A percentile compares a stretch with the other conserved stretches of the same genome.
Evolutionary conservation across 108 stramenopile genomes (phyloP).

Genomic region (Skeletonema marinoi): DNA sequence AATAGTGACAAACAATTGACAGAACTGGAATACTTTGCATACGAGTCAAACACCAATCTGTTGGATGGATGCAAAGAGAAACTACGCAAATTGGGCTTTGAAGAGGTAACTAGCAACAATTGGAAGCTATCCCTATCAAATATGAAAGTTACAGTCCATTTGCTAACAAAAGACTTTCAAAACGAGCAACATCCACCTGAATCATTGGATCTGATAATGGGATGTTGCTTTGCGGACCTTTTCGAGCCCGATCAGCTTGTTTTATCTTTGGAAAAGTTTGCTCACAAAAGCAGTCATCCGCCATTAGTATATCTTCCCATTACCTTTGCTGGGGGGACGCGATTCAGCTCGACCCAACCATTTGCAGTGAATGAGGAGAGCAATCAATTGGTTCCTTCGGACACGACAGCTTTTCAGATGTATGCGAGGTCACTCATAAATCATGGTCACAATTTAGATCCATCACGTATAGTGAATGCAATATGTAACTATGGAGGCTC

Average conservation of each 20-base stretch:
- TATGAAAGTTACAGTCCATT: constrained; percentile 52
- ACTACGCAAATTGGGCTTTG: constrained; percentile 62
- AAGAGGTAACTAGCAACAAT: constrained; percentile 12
- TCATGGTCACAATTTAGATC: constrained; percentile 85
- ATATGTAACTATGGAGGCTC: constrained; percentile 70
- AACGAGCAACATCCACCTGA: constrained; percentile 26
- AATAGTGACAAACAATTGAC: constrained; percentile 14
- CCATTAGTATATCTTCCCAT: constrained; percentile 90
- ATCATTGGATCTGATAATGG: constrained; percentile 73
- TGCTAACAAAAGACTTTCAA: constrained; percentile 61
- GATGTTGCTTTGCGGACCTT: constrained; percentile 91
- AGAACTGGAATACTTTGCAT: constrained; percentile 70
- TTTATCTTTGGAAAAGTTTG: constrained; percentile 53
- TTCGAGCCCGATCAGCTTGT: constrained; percentile 71
- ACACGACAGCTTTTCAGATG: constrained; percentile 69
- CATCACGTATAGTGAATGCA: constrained; percentile 50
- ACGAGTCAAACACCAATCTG: constrained; percentile 73
- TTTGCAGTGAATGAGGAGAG: constrained; percentile 8
- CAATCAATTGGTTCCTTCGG: constrained; percentile 62
- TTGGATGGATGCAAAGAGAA: constrained; percentile 47
- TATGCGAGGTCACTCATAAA: constrained; percentile 75
- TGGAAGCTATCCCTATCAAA: neutral
- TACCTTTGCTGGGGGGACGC: constrained; percentile 85
- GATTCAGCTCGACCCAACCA: constrained; percentile 45
- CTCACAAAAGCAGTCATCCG: neutral